These are phyloP conservation scores for Tolypocladium ovalisporum DNA, from an alignment of 2,329 filamentous ascomycete species.

Conservation along the genomic window DNA sequence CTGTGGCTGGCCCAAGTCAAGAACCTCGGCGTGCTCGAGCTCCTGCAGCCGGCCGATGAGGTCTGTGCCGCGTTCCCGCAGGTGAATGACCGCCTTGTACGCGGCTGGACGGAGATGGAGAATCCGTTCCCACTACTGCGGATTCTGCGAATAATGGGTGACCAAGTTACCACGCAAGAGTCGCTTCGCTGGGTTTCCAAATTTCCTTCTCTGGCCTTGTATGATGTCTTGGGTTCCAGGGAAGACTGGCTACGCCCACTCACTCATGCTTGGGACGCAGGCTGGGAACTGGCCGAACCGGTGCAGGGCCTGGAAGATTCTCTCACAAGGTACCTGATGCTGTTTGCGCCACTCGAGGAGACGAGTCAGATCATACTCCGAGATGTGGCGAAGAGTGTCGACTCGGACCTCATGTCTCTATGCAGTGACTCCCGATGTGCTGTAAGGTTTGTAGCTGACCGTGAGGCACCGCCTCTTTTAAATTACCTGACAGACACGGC, in stretches of 20 bases:
- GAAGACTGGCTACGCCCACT: constrained; percentile 23
- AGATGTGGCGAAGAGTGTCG: constrained; percentile 19
- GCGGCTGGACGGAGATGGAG: constrained; percentile 30
- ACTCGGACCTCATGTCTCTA: constrained; percentile 22
- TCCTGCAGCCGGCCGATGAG: constrained; percentile 27
- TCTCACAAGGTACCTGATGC: constrained; percentile 22
- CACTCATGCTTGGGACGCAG: constrained; percentile 13
- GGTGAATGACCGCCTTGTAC: constrained; percentile 33
- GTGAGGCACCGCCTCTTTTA: constrained; percentile 19
- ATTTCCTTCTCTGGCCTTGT: constrained; percentile 34
- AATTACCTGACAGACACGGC: constrained; percentile 22
- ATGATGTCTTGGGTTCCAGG: constrained; percentile 27
- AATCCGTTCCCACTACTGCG: constrained; percentile 35
- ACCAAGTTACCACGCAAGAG: constrained; percentile 23
- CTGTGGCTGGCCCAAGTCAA: constrained; percentile 27
- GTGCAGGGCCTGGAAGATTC: constrained; percentile 17
- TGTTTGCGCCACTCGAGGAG: constrained; percentile 19
- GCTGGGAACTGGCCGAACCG: constrained; percentile 22
- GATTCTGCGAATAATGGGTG: constrained; percentile 33
- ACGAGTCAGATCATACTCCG: constrained; percentile 10
- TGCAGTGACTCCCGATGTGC: constrained; percentile 20
- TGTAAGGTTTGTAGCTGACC: constrained; percentile 19
- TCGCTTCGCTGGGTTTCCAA: constrained; percentile 28
- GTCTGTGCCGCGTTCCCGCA: constrained; percentile 19
- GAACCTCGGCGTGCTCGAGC: constrained; percentile 37